Conservation (phyloP, 495 filamentous ascomycete species). For the Tetracladium marchalianum region DNA sequence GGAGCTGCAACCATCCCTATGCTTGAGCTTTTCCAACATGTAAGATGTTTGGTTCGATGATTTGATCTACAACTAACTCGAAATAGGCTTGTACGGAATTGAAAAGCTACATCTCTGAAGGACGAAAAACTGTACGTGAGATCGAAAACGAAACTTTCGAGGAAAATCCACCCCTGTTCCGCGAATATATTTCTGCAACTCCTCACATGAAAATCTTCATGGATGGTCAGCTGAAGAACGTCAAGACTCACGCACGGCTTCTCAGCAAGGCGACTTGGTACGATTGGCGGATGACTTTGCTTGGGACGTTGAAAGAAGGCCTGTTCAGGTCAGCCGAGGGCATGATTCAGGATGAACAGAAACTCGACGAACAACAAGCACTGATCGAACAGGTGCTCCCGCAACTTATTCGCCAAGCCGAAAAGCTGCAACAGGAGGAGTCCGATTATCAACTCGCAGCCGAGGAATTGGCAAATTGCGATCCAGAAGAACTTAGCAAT, state of each 20-base stretch:
- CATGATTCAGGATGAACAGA: conserved; percentile 63
- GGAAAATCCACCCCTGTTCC: conserved; percentile 84
- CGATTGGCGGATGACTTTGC: conserved; percentile 88
- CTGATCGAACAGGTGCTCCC: conserved; percentile 59
- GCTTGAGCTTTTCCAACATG: conserved; percentile 89
- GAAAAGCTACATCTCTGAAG: conserved; percentile 89
- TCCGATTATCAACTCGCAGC: conserved; percentile 56
- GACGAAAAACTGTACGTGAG: conserved; percentile 72
- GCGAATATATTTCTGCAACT: conserved; percentile 80
- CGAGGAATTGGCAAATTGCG: conserved; percentile 66
- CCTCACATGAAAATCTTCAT: conserved; percentile 75
- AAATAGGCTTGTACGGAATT: conserved; percentile 81
- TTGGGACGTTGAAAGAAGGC: conserved; percentile 72
- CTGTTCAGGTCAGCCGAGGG: conserved; percentile 63
- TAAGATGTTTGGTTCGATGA: conserved; percentile 30
- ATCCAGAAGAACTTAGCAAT: conserved; percentile 64
- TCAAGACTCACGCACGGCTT: conserved; percentile 83
- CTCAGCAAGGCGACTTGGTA: conserved; percentile 96
- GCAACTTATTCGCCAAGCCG: conserved; percentile 44
- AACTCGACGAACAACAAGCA: conserved; percentile 57
- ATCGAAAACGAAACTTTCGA: conserved; percentile 80
- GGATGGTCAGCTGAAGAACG: conserved; percentile 94
- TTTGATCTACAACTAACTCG: conserved; percentile 22
- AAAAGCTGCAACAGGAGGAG: conserved; percentile 50
- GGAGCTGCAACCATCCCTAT: conserved; percentile 86